Evolutionary conservation across 192 early-diverging fungal species (phyloP), one percentile per base, ranked within the genome.

Genomic region (Glomus cerebriforme): DNA sequence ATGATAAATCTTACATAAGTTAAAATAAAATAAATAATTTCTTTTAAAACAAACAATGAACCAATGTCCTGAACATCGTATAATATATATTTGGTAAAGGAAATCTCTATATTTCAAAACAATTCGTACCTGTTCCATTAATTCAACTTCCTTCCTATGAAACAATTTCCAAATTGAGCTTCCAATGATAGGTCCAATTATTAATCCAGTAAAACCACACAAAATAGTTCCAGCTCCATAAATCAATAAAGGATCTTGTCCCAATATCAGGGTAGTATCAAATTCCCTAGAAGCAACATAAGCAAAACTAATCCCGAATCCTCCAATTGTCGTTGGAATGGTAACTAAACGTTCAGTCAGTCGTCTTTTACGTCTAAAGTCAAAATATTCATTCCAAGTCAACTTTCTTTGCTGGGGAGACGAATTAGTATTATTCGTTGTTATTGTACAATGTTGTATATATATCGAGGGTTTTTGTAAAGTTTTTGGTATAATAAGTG

Each of bases 151-250:
- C 63, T 84, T 81, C n/a, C 84, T 78, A 77, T 91, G 88, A 13
- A 73, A 79, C 3, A 87, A 62, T 59, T 90, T 86, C 82, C 90
- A 95, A 64, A 88, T 81, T 43, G 78, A 81, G 37, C 89, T 86
- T 31, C 92, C 92, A 26, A 92, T 71, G 8, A 91, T 81, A 22
- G 92, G 93, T 12, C 93, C 93, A 26, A 86, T 65, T 8, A 90
- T 83, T 77, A 92, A 86, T 7, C 93, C 92, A 22, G 85, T 66
- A 63, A 91, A 81, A 47, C 90, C 90, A 64, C 88, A 90, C 24
- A 86, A 83, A 27, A 90, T 49, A 5, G 90, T 88, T 9, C 86
- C 83, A 1, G 84, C 65, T 59, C 83, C 85, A 80, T 90, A 90
- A 45, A 78, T 68, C 4, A 78, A 1, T 10, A 67, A 12, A 32